Conservation (phyloP, 192 early-diverging fungal genomes). For the Geranomyces michiganensis region DNA sequence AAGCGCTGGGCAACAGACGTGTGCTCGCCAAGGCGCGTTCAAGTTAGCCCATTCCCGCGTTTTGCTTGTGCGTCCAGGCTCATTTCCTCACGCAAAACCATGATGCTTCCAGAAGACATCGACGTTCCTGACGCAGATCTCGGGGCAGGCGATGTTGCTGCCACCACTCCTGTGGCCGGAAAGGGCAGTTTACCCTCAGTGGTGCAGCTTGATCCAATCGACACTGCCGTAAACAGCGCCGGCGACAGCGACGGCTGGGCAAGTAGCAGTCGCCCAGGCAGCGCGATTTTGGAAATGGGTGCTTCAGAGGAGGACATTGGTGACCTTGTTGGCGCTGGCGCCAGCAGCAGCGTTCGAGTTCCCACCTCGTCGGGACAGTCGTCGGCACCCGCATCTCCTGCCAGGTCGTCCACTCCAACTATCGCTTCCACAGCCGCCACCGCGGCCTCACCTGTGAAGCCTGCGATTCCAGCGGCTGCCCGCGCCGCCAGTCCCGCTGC, state of each 20-base stretch:
- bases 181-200: neutral
- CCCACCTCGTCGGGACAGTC: neutral
- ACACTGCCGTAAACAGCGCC: neutral
- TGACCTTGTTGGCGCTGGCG: neutral
- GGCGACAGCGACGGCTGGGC: neutral
- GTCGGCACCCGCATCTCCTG: neutral
- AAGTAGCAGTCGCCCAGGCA: neutral
- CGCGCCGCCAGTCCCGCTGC: neutral
- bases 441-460: neutral
- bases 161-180: neutral
- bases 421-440: neutral
- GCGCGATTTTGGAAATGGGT: neutral
- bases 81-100: too few relatives aligned
- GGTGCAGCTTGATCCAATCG: neutral
- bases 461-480: neutral
- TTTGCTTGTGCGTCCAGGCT: too few relatives aligned
- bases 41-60: too few relatives aligned
- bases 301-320: slow-evolving; percentile 7
- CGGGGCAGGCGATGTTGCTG: neutral
- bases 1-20: too few relatives aligned
- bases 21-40: too few relatives aligned
- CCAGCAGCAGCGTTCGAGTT: neutral
- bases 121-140: slow-evolving; percentile 5
- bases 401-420: too few relatives aligned
- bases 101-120: neutral